Conservation (phyloP, 2,329 filamentous ascomycete genomes). For the Diaporthe sp. region DNA sequence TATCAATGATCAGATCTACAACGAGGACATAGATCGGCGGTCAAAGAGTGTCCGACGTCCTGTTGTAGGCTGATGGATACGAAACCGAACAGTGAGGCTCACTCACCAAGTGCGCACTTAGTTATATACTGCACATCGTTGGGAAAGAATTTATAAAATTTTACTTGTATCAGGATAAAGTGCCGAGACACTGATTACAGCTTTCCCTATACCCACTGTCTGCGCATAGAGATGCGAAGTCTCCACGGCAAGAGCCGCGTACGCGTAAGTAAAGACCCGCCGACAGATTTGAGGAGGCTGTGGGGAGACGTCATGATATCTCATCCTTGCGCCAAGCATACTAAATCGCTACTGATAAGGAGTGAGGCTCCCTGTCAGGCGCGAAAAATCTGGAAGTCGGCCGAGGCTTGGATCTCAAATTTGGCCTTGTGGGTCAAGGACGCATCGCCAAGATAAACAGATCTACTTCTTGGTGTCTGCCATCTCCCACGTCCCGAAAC, state of each 20-base stretch:
- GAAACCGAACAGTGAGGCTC: not conserved
- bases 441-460: not conserved
- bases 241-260: not conserved
- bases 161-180: not conserved
- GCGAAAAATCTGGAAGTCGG: not conserved
- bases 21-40: not conserved
- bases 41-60: not conserved
- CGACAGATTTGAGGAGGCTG: not conserved
- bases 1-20: not conserved
- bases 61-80: not conserved
- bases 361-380: not conserved
- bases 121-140: not conserved
- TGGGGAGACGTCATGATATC: not conserved
- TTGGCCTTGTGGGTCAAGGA: not conserved
- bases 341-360: not conserved
- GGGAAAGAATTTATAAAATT: too few relatives aligned
- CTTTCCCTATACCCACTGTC: not conserved
- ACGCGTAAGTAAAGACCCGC: not conserved
- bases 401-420: not conserved
- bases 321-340: not conserved
- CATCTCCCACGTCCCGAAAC: not conserved
- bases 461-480: not conserved
- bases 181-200: not conserved
- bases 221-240: not conserved
- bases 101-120: not conserved